Evolutionary conservation across 163 green algal species (phyloP).

Genomic region (Coccomyxa subellipsoidea): DNA sequence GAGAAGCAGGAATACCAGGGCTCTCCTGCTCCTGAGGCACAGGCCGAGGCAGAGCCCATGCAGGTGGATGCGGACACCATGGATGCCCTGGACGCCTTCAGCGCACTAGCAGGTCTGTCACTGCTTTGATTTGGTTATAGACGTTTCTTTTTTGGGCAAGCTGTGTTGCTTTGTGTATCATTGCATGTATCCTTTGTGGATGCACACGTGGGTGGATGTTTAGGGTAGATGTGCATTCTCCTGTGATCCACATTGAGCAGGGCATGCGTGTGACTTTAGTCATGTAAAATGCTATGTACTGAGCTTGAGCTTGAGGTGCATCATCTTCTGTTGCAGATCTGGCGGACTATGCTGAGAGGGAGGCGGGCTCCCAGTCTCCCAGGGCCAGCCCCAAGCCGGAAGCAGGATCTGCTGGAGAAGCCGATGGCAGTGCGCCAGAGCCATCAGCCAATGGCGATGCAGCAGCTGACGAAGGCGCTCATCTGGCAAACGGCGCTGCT

Average conservation of each 20-base stretch:
- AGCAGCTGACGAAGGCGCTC: no score
- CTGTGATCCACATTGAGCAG: no score
- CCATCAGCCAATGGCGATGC: background rate
- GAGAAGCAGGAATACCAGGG: background rate
- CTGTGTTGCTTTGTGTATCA: no score
- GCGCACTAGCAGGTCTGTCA: constrained; percentile 13
- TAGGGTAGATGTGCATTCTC: no score
- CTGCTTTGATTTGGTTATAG: no score
- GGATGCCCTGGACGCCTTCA: constrained; percentile 20
- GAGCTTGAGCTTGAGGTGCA: background rate
- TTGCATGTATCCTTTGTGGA: no score
- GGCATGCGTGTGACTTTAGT: no score
- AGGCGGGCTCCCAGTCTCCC: background rate
- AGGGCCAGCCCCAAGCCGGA: background rate
- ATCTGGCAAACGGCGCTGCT: background rate
- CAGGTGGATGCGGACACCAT: constrained; percentile 6
- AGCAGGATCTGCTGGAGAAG: background rate
- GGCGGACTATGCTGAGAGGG: constrained; percentile 14
- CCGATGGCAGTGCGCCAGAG: background rate
- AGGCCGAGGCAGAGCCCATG: constrained; percentile 20
- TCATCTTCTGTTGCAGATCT: background rate
- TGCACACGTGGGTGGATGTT: no score
- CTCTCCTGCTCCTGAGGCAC: background rate
- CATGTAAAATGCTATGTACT: no score
- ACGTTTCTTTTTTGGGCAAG: no score